Evolutionary conservation across 2,329 filamentous ascomycete species (phyloP).

Genomic region (Knufia petricola): DNA sequence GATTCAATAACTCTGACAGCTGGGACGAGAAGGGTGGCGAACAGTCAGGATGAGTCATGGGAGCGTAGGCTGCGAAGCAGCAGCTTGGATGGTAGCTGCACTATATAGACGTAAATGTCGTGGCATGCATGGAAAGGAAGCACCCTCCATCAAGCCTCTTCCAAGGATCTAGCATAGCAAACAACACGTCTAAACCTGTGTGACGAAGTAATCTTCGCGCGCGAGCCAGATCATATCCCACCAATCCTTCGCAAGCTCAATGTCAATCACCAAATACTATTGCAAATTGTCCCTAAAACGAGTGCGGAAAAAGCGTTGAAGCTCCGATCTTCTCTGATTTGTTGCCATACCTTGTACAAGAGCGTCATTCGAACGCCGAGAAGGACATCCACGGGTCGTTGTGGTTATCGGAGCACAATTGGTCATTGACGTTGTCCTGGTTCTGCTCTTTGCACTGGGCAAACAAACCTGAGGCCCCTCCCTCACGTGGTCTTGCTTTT

Average conservation of each 20-base stretch:
- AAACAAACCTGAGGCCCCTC: background rate
- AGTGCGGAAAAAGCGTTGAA: slow-evolving; percentile 5
- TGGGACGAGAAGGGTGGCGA: background rate
- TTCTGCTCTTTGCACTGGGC: background rate
- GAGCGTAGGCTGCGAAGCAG: background rate
- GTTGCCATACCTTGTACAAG: background rate
- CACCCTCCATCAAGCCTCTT: background rate
- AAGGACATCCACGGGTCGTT: slow-evolving; percentile 1
- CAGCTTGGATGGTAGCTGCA: background rate
- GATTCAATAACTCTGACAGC: background rate
- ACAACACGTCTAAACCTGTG: background rate
- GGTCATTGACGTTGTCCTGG: background rate
- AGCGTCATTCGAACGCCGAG: slow-evolving; percentile 5
- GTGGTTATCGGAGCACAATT: slow-evolving; percentile 5
- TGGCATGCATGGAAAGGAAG: background rate
- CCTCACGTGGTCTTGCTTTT: background rate
- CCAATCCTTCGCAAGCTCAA: slow-evolving; percentile 3
- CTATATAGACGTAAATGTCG: slow-evolving; percentile 6
- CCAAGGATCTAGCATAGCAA: background rate
- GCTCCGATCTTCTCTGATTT: background rate
- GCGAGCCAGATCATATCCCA: background rate
- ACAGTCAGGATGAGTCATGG: background rate
- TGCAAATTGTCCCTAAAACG: slow-evolving; percentile 4
- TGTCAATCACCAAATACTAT: background rate
- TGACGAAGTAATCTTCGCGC: slow-evolving; percentile 5